Evolutionary conservation across 2,329 filamentous ascomycete genomes (phyloP), one percentile per base, ranked within the genome.

Genomic region (Beauveria varroae): DNA sequence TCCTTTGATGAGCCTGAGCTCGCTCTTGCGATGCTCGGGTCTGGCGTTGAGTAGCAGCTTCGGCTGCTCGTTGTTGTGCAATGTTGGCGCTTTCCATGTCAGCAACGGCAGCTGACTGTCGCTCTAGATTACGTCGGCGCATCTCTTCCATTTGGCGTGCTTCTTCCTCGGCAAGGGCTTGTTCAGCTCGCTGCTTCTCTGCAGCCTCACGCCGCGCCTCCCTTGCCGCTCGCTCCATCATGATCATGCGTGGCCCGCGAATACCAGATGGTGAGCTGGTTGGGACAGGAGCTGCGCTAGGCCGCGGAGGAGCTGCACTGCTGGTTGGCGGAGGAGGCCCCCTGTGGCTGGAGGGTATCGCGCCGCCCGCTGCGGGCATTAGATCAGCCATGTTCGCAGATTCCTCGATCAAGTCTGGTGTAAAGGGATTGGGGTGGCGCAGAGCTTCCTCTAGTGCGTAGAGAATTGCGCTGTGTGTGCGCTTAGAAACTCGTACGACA

Each of bases 391-490:
- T 98, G 69, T 86, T 85, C 67, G 93, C 90, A 82, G 90, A 89
- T 79, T 96, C 90, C 80, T 99, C 95, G 64, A 87, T 82, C 67
- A 87, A 78, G 74, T 96, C 92, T 26, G 89, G 83, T 9, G 92
- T 96, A 75, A 98, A 96, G 54, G 86, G 79, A 66, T 91, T 84
- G 2, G 93, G 92, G 52, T 88, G 84, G 67, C 93, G 88, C 67
- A 98, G 82, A 43, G 91, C 91, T 78, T 96, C 91, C 79, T 98
- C 93, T 62, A 98, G 85, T 43, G 92, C 86, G 79, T 90, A 98
- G 68, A 96, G 87, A 72, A 99, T 93, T 43, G 95, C 93, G 73
- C 89, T 90, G 65, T 91, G 90, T 52, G 91, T 96, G 66, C 90
- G 86, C 68, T 86, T 88, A 53, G 92, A 96, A 73, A 97, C 87